Evolutionary conservation across 441 rosid genomes (phyloP).

Genomic region (Daphne laureola): DNA sequence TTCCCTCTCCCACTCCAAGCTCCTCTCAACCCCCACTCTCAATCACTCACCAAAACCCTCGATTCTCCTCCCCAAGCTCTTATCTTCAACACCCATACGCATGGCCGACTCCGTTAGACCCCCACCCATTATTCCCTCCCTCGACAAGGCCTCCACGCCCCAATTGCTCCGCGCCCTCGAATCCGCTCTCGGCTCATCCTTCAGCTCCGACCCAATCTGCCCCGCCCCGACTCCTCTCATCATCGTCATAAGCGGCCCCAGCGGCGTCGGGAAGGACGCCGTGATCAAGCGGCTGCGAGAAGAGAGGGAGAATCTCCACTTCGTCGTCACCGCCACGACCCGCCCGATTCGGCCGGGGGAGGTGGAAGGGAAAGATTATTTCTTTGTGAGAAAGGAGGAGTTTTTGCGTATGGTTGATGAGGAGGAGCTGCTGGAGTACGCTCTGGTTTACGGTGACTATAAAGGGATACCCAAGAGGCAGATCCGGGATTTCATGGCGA

Average conservation of each 20-base stretch:
- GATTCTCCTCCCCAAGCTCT: constrained; percentile 10
- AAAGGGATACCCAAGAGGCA: constrained; percentile 77
- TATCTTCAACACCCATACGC: constrained; percentile 29
- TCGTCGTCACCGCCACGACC: constrained; percentile 87
- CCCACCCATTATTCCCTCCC: constrained; percentile 28
- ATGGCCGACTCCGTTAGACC: constrained; percentile 45
- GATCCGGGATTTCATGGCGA: constrained; percentile 53
- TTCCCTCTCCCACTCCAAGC: constrained; percentile 30
- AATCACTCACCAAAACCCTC: constrained; percentile 9
- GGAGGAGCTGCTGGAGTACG: constrained; percentile 73
- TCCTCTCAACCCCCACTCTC: constrained; percentile 17
- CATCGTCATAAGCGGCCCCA: constrained; percentile 77
- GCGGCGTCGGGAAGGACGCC: constrained; percentile 93
- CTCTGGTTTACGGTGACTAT: constrained; percentile 81
- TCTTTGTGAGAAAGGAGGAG: constrained; percentile 53
- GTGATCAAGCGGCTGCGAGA: constrained; percentile 63
- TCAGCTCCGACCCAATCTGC: constrained; percentile 32
- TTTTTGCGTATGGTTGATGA: constrained; percentile 68
- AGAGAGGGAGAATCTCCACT: constrained; percentile 47
- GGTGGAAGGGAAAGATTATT: constrained; percentile 71
- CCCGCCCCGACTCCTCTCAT: constrained; percentile 58
- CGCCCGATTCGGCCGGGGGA: constrained; percentile 71
- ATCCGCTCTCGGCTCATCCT: constrained; percentile 47
- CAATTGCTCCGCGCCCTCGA: constrained; percentile 72
- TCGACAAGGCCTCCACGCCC: constrained; percentile 42